These are phyloP conservation scores for Salix purpurea DNA, from an alignment of 345 rosid genomes.

Conservation along the genomic window DNA sequence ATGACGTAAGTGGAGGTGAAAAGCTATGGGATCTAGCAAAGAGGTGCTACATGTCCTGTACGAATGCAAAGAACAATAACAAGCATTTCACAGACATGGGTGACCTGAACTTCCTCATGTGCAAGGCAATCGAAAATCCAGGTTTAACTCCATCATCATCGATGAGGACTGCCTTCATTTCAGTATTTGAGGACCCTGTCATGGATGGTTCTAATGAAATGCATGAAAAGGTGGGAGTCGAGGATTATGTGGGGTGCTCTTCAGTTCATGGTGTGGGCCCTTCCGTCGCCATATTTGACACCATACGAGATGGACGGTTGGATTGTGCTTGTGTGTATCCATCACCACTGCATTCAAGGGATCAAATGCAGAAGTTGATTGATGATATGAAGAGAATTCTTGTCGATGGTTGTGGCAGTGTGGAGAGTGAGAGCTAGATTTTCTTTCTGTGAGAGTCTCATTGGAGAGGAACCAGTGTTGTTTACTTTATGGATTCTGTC, in stretches of 20 bases:
- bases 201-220: constrained; percentile 21
- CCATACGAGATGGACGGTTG: constrained; percentile 36
- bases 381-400: constrained; percentile 40
- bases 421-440: constrained; percentile 3
- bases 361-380: constrained; percentile 35
- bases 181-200: constrained; percentile 46
- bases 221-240: constrained; percentile 28
- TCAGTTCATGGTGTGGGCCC: constrained; percentile 53
- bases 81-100: constrained; percentile 50
- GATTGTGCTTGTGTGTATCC: constrained; percentile 48
- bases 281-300: constrained; percentile 42
- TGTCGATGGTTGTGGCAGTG: constrained; percentile 14
- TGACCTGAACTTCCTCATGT: constrained; percentile 52
- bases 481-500: not conserved
- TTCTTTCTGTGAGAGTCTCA: not conserved
- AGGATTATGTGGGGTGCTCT: constrained; percentile 47
- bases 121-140: constrained; percentile 50
- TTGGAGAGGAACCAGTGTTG: not conserved
- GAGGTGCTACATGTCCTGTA: constrained; percentile 28
- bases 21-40: constrained; percentile 42
- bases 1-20: constrained; percentile 30
- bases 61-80: constrained; percentile 26
- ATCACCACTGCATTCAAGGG: constrained; percentile 50
- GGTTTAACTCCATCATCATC: constrained; percentile 41
- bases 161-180: constrained; percentile 35